Evolutionary conservation across 140 eudicot species (phyloP).

Genomic region (Eryngium alpinum): DNA sequence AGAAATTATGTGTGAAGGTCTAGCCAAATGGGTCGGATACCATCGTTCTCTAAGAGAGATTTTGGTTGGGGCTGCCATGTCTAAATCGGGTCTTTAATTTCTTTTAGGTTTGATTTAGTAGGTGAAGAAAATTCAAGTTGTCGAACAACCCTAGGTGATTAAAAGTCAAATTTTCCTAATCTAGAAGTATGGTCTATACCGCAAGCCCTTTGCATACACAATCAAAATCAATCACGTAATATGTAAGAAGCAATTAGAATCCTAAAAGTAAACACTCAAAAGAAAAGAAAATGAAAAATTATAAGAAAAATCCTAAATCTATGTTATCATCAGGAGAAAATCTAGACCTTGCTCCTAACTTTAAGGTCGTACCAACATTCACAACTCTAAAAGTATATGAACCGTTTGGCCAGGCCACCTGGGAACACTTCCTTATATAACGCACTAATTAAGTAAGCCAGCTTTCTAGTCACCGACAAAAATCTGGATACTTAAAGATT

Average conservation of each 20-base stretch:
- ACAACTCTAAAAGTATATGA: too few relatives aligned
- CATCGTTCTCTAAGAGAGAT: background rate
- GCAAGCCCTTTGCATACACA: background rate
- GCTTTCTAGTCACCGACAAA: too few relatives aligned
- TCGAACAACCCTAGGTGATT: background rate
- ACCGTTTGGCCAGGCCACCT: too few relatives aligned
- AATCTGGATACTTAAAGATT: too few relatives aligned
- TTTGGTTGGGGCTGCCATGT: background rate
- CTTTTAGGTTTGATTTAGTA: background rate
- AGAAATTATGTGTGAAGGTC: background rate
- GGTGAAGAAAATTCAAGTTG: background rate
- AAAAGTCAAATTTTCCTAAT: background rate
- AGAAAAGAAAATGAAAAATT: background rate
- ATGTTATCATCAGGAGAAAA: background rate
- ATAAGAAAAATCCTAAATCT: background rate
- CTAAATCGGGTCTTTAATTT: background rate
- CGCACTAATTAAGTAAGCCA: too few relatives aligned
- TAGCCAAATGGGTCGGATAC: background rate
- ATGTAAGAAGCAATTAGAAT: background rate
- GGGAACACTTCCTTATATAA: too few relatives aligned
- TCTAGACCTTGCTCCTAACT: too few relatives aligned
- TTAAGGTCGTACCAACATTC: too few relatives aligned
- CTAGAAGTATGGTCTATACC: background rate
- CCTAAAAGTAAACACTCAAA: background rate
- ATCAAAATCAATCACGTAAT: background rate